These are phyloP conservation scores for Verticillium nonalfalfae DNA, from an alignment of 2,329 filamentous ascomycete species.

Conservation along the genomic window DNA sequence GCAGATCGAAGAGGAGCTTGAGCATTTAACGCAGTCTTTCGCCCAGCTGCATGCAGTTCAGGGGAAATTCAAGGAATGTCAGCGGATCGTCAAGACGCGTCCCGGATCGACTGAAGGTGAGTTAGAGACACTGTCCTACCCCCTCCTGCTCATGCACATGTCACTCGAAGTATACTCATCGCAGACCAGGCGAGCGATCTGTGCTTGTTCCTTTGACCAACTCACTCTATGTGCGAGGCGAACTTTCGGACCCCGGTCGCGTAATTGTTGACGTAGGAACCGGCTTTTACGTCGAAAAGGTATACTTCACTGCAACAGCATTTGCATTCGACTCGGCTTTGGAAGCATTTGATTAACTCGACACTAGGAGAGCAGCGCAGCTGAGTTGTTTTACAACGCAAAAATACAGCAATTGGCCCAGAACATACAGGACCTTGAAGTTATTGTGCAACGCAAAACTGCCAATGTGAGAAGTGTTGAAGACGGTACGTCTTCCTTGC, in stretches of 20 bases:
- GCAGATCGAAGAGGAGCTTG: slow-evolving; percentile 91
- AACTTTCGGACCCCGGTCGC: slow-evolving; percentile 64
- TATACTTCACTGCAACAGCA: slow-evolving; percentile 18
- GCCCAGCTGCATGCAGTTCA: slow-evolving; percentile 85
- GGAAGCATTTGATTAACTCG: background rate
- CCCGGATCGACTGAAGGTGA: slow-evolving; percentile 23
- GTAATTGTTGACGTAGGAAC: slow-evolving; percentile 92
- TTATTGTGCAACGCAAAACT: slow-evolving; percentile 63
- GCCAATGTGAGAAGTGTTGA: slow-evolving; percentile 81
- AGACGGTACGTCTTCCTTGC: slow-evolving; percentile 54
- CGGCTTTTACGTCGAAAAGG: slow-evolving; percentile 93
- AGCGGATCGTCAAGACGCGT: slow-evolving; percentile 61
- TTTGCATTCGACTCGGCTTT: too few relatives aligned
- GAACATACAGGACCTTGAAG: slow-evolving; percentile 51
- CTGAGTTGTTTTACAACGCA: slow-evolving; percentile 48
- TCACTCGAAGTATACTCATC: background rate
- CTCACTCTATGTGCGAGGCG: slow-evolving; percentile 88
- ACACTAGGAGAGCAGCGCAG: slow-evolving; percentile 33
- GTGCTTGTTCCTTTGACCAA: slow-evolving; percentile 93
- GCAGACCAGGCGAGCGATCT: slow-evolving; percentile 24
- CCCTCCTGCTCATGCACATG: background rate
- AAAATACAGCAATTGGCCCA: slow-evolving; percentile 47
- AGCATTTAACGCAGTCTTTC: slow-evolving; percentile 88
- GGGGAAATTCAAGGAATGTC: slow-evolving; percentile 85
- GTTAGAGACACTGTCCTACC: background rate